A percentile compares a stretch with the other conserved stretches of the same genome.
These are phyloP conservation scores for Naematelia aurantialba DNA, from an alignment of 768 basidiomycete species.

Conservation along the genomic window DNA sequence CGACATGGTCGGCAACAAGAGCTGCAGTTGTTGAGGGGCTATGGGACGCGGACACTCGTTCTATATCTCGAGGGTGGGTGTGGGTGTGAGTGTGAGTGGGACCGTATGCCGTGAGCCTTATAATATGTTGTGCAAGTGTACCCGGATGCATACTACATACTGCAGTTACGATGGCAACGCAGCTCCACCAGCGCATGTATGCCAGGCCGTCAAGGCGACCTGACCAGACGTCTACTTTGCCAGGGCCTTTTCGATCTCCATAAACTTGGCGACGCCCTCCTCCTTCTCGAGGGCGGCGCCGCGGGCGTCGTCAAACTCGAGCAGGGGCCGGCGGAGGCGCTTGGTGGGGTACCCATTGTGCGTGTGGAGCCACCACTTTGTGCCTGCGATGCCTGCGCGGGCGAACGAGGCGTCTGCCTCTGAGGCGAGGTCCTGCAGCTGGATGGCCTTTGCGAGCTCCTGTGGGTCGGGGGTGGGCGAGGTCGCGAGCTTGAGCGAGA, in stretches of 20 bases:
- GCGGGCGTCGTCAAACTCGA: conserved; percentile 59
- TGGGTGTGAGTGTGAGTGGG: too few relatives aligned
- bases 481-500: conserved; percentile 59
- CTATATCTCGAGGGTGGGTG: too few relatives aligned
- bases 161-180: too few relatives aligned
- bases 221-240: too few relatives aligned
- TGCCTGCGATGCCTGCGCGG: conserved; percentile 71
- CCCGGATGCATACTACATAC: neutral
- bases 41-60: too few relatives aligned
- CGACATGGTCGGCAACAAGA: conserved; percentile 43
- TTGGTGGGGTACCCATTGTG: conserved; percentile 64
- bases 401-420: conserved; percentile 76
- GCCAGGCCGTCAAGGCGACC: too few relatives aligned
- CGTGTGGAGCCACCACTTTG: conserved; percentile 73
- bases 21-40: conserved; percentile 35
- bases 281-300: conserved; percentile 69
- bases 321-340: conserved; percentile 63
- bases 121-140: neutral
- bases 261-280: conserved; percentile 65
- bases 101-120: too few relatives aligned
- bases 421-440: conserved; percentile 74
- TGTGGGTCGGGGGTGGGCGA: conserved; percentile 53
- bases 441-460: conserved; percentile 65
- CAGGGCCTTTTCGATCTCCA: conserved; percentile 58
- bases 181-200: too few relatives aligned